Conservation (phyloP, 2,329 filamentous ascomycete genomes). For the Gremmenia infestans region DNA sequence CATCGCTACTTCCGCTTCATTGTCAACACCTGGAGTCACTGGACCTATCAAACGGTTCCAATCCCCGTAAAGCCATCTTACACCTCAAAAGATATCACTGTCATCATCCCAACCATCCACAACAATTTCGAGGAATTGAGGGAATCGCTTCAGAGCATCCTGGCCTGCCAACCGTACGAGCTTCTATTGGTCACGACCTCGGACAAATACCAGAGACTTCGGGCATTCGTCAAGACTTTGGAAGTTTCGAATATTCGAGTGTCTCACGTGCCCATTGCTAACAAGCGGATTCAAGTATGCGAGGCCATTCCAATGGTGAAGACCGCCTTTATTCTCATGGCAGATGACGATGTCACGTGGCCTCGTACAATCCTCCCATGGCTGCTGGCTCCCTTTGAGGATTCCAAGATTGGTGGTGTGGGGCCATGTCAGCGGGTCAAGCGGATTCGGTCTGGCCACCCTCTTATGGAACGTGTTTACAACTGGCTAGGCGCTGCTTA, state of each 20-base stretch:
- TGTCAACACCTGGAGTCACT: slow-evolving; percentile 81
- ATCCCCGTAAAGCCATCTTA: slow-evolving; percentile 71
- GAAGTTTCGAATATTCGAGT: slow-evolving; percentile 61
- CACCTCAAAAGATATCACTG: slow-evolving; percentile 75
- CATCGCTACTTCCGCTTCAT: slow-evolving; percentile 84
- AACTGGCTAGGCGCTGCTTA: slow-evolving; percentile 91
- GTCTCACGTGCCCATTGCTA: slow-evolving; percentile 75
- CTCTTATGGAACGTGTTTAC: slow-evolving; percentile 59
- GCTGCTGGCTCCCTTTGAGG: slow-evolving; percentile 90
- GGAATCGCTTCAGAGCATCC: slow-evolving; percentile 72
- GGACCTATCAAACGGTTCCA: slow-evolving; percentile 79
- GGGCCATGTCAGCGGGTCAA: slow-evolving; percentile 84
- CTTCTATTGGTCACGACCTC: slow-evolving; percentile 85
- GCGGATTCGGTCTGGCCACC: slow-evolving; percentile 55
- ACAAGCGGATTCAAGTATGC: slow-evolving; percentile 93
- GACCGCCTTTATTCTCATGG: slow-evolving; percentile 84
- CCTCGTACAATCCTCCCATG: slow-evolving; percentile 79
- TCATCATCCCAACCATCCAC: slow-evolving; percentile 90
- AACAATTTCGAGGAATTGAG: slow-evolving; percentile 79
- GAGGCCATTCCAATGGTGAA: slow-evolving; percentile 80
- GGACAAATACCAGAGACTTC: slow-evolving; percentile 66
- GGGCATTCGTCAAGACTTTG: slow-evolving; percentile 60
- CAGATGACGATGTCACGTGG: slow-evolving; percentile 95
- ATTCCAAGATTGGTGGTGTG: slow-evolving; percentile 77
- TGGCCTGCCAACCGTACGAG: slow-evolving; percentile 63